These are phyloP conservation scores for Rugonectria rugulosa DNA, from an alignment of 2,329 filamentous ascomycete genomes.

Conservation along the genomic window DNA sequence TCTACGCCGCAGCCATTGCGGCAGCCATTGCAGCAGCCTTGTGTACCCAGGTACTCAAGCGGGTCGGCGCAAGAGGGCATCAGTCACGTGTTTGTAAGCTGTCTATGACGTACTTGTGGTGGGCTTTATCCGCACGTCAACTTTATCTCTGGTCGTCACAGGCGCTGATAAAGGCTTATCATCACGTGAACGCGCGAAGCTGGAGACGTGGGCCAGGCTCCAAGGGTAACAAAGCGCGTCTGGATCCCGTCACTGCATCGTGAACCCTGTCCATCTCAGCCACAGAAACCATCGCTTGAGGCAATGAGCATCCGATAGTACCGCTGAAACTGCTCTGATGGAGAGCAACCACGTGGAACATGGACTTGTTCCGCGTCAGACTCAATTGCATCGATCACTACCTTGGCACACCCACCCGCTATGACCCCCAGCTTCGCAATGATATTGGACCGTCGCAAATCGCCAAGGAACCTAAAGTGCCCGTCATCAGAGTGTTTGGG, in stretches of 20 bases:
- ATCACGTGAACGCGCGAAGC: conserved; percentile 41
- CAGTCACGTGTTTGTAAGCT: no score
- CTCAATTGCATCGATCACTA: conserved; percentile 98
- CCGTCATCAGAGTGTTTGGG: conserved; percentile 89
- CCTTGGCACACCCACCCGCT: conserved; percentile 77
- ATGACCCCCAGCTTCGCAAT: conserved; percentile 81
- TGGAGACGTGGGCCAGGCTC: conserved; percentile 2
- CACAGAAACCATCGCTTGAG: not conserved
- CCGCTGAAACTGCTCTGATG: conserved; percentile 24
- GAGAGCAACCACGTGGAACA: conserved; percentile 33
- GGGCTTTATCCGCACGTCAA: no score
- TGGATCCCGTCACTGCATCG: not conserved
- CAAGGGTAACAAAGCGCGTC: conserved; percentile 1
- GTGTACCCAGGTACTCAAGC: no score
- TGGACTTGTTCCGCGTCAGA: conserved; percentile 83
- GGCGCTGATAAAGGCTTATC: conserved; percentile 20
- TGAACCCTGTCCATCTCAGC: not conserved
- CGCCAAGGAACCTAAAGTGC: conserved; percentile 74
- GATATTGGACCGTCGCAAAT: conserved; percentile 66
- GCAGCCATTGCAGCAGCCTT: no score
- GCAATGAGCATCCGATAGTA: not conserved
- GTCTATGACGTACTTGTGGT: no score
- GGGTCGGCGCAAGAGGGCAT: no score
- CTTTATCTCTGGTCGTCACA: no score
- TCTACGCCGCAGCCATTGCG: no score